Evolutionary conservation across 306 rosid species (phyloP).

Genomic region (Fragaria nilgerrensis): DNA sequence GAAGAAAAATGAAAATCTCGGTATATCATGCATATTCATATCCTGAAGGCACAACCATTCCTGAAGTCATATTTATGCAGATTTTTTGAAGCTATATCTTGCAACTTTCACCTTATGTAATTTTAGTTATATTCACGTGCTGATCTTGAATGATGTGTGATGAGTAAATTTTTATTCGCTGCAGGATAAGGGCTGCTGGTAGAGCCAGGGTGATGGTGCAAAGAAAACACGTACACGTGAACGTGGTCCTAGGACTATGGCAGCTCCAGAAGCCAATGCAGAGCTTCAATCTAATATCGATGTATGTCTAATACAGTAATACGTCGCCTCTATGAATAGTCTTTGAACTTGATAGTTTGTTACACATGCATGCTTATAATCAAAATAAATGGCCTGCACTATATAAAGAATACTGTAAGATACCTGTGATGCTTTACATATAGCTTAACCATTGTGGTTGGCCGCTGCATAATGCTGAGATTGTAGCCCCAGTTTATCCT

Average conservation of each 20-base stretch:
- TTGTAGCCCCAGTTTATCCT: neutral
- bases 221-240: slow-evolving; percentile 70
- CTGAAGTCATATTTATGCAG: neutral
- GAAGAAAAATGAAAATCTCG: neutral
- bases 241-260: slow-evolving; percentile 54
- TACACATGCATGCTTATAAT: slow-evolving; percentile 17
- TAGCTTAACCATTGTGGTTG: neutral
- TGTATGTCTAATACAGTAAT: slow-evolving; percentile 44
- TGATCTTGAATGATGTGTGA: slow-evolving; percentile 11
- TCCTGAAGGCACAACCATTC: neutral
- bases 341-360: slow-evolving; percentile 8
- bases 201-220: slow-evolving; percentile 65
- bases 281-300: slow-evolving; percentile 86
- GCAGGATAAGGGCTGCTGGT: slow-evolving; percentile 70
- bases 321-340: slow-evolving; percentile 16
- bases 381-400: slow-evolving; percentile 7
- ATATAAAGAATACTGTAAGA: neutral
- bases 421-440: neutral
- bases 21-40: neutral
- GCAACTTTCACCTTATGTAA: neutral
- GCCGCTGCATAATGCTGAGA: neutral
- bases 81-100: neutral
- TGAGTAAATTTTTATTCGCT: slow-evolving; percentile 24
- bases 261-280: slow-evolving; percentile 93
- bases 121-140: neutral